Evolutionary conservation across 441 rosid species (phyloP).

Genomic region (Gossypium armourianum): DNA sequence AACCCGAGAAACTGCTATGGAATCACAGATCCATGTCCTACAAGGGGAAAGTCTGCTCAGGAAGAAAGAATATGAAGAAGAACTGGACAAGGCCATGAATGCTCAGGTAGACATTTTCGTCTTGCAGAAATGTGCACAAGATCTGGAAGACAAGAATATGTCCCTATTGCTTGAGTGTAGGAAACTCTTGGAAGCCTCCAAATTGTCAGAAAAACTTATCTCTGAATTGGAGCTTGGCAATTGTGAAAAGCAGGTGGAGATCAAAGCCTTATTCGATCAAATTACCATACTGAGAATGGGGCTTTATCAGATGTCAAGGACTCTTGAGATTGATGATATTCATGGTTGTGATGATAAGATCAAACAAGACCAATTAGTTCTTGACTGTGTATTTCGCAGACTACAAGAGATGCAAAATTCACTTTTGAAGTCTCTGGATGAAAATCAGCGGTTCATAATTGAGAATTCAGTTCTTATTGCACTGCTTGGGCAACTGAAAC

Average conservation of each 20-base stretch:
- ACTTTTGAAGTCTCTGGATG: conserved; percentile 37
- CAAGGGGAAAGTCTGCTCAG: conserved; percentile 42
- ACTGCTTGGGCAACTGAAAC: conserved; percentile 50
- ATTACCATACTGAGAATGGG: conserved; percentile 42
- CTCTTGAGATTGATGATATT: conserved; percentile 34
- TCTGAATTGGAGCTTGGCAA: conserved; percentile 50
- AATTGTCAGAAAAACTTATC: conserved; percentile 46
- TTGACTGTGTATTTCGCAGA: conserved; percentile 32
- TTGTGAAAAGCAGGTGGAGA: conserved; percentile 39
- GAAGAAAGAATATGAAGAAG: conserved; percentile 53
- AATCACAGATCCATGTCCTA: conserved; percentile 40
- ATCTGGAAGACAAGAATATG: conserved; percentile 48
- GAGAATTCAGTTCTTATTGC: conserved; percentile 55
- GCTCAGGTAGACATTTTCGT: conserved; percentile 54
- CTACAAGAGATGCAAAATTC: conserved; percentile 45
- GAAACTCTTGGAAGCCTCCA: conserved; percentile 46
- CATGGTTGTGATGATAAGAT: conserved; percentile 29
- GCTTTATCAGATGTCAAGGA: conserved; percentile 39
- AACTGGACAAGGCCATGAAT: conserved; percentile 45
- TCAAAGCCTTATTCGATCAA: conserved; percentile 40
- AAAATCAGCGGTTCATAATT: conserved; percentile 42
- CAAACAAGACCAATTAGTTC: conserved; percentile 35
- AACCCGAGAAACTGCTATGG: conserved; percentile 39
- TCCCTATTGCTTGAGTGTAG: conserved; percentile 44
- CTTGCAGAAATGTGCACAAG: conserved; percentile 54